Evolutionary conservation across 2,329 filamentous ascomycete genomes (phyloP).

Genomic region (Coniochaeta sp.): DNA sequence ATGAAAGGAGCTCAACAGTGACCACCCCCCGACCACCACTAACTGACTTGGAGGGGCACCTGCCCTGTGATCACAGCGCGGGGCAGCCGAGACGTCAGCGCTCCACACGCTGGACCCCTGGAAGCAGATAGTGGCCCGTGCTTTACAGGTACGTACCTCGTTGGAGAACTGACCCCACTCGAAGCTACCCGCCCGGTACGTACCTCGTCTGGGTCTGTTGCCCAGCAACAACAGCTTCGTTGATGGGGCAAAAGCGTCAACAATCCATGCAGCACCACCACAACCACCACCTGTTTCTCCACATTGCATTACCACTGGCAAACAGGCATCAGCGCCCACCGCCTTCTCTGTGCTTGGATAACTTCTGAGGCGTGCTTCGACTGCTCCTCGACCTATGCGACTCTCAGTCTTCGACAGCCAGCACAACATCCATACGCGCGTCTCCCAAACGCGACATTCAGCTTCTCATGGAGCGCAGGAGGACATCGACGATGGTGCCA

Average conservation of each 20-base stretch:
- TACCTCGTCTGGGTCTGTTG: neutral
- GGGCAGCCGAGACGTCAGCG: neutral
- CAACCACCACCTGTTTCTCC: neutral
- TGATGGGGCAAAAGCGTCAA: neutral
- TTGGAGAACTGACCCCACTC: neutral
- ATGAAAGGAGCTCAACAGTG: neutral
- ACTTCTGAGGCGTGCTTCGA: neutral
- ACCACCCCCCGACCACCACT: neutral
- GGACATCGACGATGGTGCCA: conserved; percentile 17
- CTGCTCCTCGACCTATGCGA: neutral
- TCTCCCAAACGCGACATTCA: conserved; percentile 9
- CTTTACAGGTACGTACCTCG: neutral
- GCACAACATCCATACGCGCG: conserved; percentile 3
- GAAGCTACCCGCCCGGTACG: neutral
- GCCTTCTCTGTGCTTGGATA: neutral
- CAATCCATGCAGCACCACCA: neutral
- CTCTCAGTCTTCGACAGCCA: neutral
- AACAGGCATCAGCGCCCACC: neutral
- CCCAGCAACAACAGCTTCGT: neutral
- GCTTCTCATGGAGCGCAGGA: conserved; percentile 22
- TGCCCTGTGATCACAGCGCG: neutral
- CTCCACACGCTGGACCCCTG: neutral
- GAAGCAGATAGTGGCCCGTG: neutral
- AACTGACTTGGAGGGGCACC: neutral
- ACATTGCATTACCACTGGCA: neutral